phyloP scores from a whole-genome alignment of 768 basidiomycete genomes.

The Symmetrospora coprosmae region DNA sequence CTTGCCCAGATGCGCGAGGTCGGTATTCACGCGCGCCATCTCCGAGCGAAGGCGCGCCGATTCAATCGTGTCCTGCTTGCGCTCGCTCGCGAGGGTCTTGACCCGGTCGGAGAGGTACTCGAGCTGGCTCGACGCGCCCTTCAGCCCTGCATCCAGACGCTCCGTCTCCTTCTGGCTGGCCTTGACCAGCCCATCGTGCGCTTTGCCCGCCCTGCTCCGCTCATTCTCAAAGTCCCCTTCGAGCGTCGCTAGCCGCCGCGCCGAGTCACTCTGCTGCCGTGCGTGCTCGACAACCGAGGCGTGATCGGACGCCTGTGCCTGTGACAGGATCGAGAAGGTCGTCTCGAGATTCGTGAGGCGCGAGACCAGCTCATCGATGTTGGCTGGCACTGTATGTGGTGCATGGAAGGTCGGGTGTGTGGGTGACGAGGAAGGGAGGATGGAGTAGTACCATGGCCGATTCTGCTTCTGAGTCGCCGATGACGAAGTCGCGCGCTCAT shows the following conservation, averaged over 20 bases:
- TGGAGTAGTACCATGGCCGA: too few relatives aligned
- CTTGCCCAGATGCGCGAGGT: constrained; percentile 27
- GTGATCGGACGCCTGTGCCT: constrained; percentile 11
- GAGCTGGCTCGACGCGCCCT: constrained; percentile 1
- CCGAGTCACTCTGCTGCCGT: constrained; percentile 15
- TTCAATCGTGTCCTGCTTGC: background rate
- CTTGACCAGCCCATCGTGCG: background rate
- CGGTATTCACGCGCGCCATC: constrained; percentile 11
- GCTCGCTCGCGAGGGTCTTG: background rate
- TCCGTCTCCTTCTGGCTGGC: background rate
- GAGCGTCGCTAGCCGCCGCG: constrained; percentile 15
- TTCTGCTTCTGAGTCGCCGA: constrained; percentile 24
- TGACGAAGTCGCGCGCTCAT: constrained; percentile 9
- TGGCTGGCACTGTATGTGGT: constrained; percentile 27
- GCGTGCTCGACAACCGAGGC: constrained; percentile 15
- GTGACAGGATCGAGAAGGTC: constrained; percentile 1
- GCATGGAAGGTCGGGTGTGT: background rate
- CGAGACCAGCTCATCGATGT: constrained; percentile 35
- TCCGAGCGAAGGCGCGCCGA: background rate
- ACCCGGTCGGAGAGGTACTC: constrained; percentile 4
- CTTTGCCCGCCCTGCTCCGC: constrained; percentile 10
- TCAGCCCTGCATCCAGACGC: background rate
- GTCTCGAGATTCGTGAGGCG: constrained; percentile 34
- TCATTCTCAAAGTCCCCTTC: constrained; percentile 25
- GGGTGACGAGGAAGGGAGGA: background rate